These are phyloP conservation scores for Nidula microcarpa DNA, from an alignment of 768 basidiomycete genomes.

Conservation along the genomic window DNA sequence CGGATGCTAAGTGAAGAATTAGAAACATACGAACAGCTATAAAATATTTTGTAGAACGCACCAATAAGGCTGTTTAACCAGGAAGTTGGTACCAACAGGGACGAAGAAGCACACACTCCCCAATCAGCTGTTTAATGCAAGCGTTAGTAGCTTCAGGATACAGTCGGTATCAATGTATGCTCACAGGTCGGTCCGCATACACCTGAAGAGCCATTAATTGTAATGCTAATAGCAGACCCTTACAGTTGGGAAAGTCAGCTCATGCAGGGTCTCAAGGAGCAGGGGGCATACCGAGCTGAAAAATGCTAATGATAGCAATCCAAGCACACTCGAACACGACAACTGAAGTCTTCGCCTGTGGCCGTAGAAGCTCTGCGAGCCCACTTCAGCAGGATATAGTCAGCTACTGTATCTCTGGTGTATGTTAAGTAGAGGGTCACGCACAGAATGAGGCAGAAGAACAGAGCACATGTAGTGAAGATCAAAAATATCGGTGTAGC, in stretches of 20 bases:
- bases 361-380: slow-evolving; percentile 30
- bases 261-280: background rate
- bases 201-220: slow-evolving; percentile 34
- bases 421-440: slow-evolving; percentile 7
- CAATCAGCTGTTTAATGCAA: slow-evolving; percentile 26
- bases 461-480: slow-evolving; percentile 37
- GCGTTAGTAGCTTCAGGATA: background rate
- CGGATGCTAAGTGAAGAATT: slow-evolving; percentile 13
- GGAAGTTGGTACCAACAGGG: slow-evolving; percentile 39
- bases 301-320: slow-evolving; percentile 42
- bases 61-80: slow-evolving; percentile 48
- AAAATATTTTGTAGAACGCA: slow-evolving; percentile 19
- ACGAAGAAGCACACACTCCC: slow-evolving; percentile 44
- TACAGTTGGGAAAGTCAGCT: background rate
- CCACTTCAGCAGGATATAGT: slow-evolving; percentile 18
- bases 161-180: slow-evolving; percentile 5
- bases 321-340: slow-evolving; percentile 54
- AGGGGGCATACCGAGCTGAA: slow-evolving; percentile 42
- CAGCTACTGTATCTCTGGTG: too few species aligned
- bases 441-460: slow-evolving; percentile 31
- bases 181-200: slow-evolving; percentile 26
- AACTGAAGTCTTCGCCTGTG: slow-evolving; percentile 17
- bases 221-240: slow-evolving; percentile 49
- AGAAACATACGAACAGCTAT: background rate
- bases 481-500: slow-evolving; percentile 47